Evolutionary conservation across 1,139 yeast genomes (phyloP), one percentile per base, ranked within the genome.

Genomic region (Ashbya aceris): DNA sequence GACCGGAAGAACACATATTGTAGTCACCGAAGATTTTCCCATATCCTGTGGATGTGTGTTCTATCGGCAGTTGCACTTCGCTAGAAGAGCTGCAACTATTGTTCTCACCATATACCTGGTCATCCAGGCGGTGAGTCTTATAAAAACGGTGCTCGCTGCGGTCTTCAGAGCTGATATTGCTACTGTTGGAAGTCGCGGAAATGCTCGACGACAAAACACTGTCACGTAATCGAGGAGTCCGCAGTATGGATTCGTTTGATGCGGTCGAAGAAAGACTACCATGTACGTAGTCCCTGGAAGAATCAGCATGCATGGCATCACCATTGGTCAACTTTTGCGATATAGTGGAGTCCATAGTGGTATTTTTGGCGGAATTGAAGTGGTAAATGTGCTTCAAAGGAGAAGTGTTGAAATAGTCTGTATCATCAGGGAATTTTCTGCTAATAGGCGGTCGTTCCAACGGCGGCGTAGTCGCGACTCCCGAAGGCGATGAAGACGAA

Each of bases 351-450:
- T 17, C 23, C 23, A 17, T 17, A 17, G 23, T 17, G 23, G 23
- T 29, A 29, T 12, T 29, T 32, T 32, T 32, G 12, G 20, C 5
- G 17, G 37, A 14, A 34, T 34, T 29, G 27, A 34, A 34, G 29
- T 34, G 37, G 8, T 34, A 58, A 23, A 55, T 40, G 42, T 58
- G 60, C 31, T 56, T 58, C 39, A 58, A 46, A 6, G 64, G 63
- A 6, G 62, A 58, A 3, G 58, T 52, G 40, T 60, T 59, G 41
- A 50, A 60, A 39, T 58, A 59, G 34, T 58, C 63, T 2, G 62
- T 59, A 36, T 56, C 53, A 10, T 55, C 55, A 31, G 53, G 51
- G 28, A 60, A 58, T 37, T 46, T 52, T 33, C 62, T 48, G 12
- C 56, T 50, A 20, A 42, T 34, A 10, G 37, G 14, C 5, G 37